A percentile compares a stretch with the other conserved stretches of the same genome.
phyloP scores from a whole-genome alignment of 768 basidiomycete genomes.

The Grammothele lineata region DNA sequence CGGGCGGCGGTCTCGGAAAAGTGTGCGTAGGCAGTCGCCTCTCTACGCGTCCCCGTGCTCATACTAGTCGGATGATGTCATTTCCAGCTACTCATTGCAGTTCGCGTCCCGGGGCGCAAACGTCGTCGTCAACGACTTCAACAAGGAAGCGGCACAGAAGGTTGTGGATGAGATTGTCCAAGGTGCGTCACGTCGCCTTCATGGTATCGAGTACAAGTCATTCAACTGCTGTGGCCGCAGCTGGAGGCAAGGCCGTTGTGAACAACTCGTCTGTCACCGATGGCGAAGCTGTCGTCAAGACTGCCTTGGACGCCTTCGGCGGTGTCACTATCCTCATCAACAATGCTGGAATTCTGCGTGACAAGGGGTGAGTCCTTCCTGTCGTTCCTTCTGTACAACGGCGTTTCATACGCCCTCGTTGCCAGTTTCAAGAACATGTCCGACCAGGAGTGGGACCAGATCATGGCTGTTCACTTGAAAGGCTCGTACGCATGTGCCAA shows the following conservation, averaged over 20 bases:
- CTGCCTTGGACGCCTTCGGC: constrained; percentile 83
- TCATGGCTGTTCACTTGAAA: constrained; percentile 88
- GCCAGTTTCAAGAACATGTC: constrained; percentile 98
- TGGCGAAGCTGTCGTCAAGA: constrained; percentile 81
- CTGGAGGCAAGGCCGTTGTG: constrained; percentile 83
- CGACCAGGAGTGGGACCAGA: constrained; percentile 89
- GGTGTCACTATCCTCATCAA: constrained; percentile 86
- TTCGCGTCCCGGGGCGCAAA: constrained; percentile 94
- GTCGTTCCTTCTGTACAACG: neutral
- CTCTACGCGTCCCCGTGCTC: neutral
- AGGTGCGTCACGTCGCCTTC: constrained; percentile 61
- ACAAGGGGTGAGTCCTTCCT: constrained; percentile 55
- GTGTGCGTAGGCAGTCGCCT: constrained; percentile 51
- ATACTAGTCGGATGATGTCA: neutral
- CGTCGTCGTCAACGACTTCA: constrained; percentile 95
- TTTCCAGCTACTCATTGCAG: constrained; percentile 74
- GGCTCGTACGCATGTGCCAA: constrained; percentile 91
- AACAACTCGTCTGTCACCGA: constrained; percentile 87
- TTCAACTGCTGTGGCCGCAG: constrained; percentile 33
- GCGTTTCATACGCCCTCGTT: neutral
- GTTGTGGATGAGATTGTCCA: constrained; percentile 86
- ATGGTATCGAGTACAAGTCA: neutral
- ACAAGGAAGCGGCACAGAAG: constrained; percentile 79
- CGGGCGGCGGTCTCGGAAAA: constrained; percentile 91
- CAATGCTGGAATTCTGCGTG: constrained; percentile 89